These are phyloP conservation scores for Penicillium expansum DNA, from an alignment of 2,329 filamentous ascomycete genomes.

Conservation along the genomic window DNA sequence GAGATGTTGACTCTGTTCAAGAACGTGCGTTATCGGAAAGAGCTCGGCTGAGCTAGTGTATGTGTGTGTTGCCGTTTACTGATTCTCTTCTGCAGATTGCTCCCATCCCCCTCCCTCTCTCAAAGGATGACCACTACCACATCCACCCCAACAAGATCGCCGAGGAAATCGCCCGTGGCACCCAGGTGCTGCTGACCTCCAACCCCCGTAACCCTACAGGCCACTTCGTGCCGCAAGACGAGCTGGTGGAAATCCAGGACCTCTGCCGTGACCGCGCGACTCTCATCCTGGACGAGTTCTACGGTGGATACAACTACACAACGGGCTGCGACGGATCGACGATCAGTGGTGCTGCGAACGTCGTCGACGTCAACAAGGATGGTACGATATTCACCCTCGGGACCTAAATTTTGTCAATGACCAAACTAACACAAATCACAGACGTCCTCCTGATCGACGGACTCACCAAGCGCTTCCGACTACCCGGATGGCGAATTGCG, in stretches of 20 bases:
- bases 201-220: slow-evolving; percentile 96
- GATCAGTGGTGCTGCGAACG: slow-evolving; percentile 83
- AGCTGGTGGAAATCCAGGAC: slow-evolving; percentile 87
- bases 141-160: slow-evolving; percentile 92
- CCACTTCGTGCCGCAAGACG: slow-evolving; percentile 77
- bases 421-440: slow-evolving; percentile 16
- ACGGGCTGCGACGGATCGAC: slow-evolving; percentile 86
- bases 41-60: slow-evolving; percentile 9
- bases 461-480: slow-evolving; percentile 91
- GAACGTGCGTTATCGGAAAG: slow-evolving; percentile 50
- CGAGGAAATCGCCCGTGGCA: slow-evolving; percentile 82
- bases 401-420: background rate
- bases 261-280: slow-evolving; percentile 88
- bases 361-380: slow-evolving; percentile 83
- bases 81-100: slow-evolving; percentile 62
- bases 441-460: slow-evolving; percentile 95
- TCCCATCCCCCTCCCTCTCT: slow-evolving; percentile 79
- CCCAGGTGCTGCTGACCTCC: slow-evolving; percentile 85
- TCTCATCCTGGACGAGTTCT: slow-evolving; percentile 95
- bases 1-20: slow-evolving; percentile 96
- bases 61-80: background rate
- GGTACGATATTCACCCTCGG: slow-evolving; percentile 26
- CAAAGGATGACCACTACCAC: slow-evolving; percentile 83
- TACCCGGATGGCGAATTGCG: slow-evolving; percentile 93
- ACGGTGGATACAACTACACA: slow-evolving; percentile 94